phyloP scores from a whole-genome alignment of 1,284 basidiomycete species.

The Trametes versicolor region DNA sequence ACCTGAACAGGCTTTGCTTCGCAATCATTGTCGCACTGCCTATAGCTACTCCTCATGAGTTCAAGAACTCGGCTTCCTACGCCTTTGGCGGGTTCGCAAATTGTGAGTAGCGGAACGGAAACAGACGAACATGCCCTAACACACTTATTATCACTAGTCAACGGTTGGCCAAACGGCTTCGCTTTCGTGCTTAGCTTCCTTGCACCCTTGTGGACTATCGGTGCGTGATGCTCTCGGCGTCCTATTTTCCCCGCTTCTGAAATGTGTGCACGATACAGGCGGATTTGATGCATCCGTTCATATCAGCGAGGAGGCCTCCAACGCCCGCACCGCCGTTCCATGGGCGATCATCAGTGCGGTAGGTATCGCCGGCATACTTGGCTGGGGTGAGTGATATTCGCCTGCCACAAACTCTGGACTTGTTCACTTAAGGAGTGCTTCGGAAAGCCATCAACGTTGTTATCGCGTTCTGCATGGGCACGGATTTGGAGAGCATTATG shows the following conservation, averaged over 20 bases:
- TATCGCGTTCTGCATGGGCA: slow-evolving; percentile 70
- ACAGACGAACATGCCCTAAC: background rate
- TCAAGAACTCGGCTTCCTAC: slow-evolving; percentile 40
- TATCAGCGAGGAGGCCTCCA: slow-evolving; percentile 80
- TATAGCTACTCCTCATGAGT: slow-evolving; percentile 40
- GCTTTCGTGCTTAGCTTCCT: slow-evolving; percentile 83
- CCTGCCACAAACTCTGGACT: too few species aligned
- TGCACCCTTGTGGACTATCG: slow-evolving; percentile 83
- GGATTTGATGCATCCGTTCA: slow-evolving; percentile 71
- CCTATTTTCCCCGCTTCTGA: background rate
- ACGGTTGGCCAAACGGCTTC: slow-evolving; percentile 77
- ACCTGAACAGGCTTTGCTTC: slow-evolving; percentile 37
- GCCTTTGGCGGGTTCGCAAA: slow-evolving; percentile 42
- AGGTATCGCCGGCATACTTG: slow-evolving; percentile 66
- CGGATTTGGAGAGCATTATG: slow-evolving; percentile 62
- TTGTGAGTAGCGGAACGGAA: slow-evolving; percentile 46
- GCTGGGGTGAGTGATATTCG: slow-evolving; percentile 60
- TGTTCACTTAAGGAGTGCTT: background rate
- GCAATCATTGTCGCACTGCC: slow-evolving; percentile 45
- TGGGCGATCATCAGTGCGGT: slow-evolving; percentile 75
- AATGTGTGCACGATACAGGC: slow-evolving; percentile 34
- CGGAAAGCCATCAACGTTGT: slow-evolving; percentile 55
- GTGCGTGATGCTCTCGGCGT: slow-evolving; percentile 44
- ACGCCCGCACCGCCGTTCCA: slow-evolving; percentile 77
- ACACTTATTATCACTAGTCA: slow-evolving; percentile 52